Percentiles rank a stretch among this genome's conserved stretches.
Conservation (phyloP, 331 rosid genomes). For the Prunus yedoensis region DNA sequence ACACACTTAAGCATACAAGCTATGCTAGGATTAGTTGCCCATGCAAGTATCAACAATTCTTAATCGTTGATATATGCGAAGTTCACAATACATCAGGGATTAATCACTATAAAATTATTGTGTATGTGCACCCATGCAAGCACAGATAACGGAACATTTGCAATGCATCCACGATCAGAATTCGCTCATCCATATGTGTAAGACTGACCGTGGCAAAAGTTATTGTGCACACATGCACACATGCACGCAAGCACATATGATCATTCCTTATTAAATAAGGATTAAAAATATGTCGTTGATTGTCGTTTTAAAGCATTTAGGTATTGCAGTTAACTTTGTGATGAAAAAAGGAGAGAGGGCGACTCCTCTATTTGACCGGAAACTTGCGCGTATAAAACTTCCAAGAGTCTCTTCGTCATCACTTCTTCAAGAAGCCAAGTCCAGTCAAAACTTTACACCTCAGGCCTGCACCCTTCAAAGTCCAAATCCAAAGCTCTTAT, state of each 20-base stretch:
- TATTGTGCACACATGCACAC: not conserved
- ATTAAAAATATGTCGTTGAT: not conserved
- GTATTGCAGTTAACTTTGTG: conserved; percentile 57
- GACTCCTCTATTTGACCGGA: conserved; percentile 33
- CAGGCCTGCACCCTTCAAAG: conserved; percentile 47
- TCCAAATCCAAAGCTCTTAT: not conserved
- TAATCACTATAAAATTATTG: not conserved
- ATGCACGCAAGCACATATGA: not conserved
- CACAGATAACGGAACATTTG: accelerated
- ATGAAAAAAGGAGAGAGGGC: not conserved
- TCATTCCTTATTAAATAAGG: not conserved
- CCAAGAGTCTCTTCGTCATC: conserved; percentile 31
- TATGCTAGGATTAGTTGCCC: not conserved
- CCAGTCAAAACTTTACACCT: conserved; percentile 49
- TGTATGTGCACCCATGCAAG: not conserved
- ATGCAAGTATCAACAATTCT: accelerated
- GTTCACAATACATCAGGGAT: not conserved
- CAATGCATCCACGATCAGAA: accelerated
- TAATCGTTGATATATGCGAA: not conserved
- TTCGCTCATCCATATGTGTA: accelerated
- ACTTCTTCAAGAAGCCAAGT: conserved; percentile 14
- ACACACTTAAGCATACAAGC: not conserved
- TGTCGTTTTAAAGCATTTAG: conserved; percentile 36
- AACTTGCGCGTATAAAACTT: conserved; percentile 40
- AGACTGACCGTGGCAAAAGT: no score